Conservation (phyloP, 2,329 filamentous ascomycete species). For the Sclerotinia sclerotiorum region DNA sequence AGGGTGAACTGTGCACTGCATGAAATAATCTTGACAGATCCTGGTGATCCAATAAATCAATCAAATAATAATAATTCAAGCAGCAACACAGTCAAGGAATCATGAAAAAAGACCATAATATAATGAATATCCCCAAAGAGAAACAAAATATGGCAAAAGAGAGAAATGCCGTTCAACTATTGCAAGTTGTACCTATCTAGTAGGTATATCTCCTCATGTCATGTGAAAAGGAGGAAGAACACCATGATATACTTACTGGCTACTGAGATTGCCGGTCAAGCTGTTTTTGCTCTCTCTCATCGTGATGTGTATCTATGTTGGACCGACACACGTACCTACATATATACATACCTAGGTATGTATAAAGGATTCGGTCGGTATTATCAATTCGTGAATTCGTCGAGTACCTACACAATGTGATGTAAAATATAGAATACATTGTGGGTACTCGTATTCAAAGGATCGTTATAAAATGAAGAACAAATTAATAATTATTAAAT, state of each 20-base stretch:
- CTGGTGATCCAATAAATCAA: not conserved
- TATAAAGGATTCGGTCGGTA: not conserved
- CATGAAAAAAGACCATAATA: not conserved
- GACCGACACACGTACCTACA: not conserved
- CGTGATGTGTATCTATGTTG: not conserved
- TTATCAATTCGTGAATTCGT: not conserved
- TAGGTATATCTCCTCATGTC: not conserved
- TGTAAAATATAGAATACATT: not conserved
- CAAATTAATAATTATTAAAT: no score
- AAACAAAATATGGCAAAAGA: not conserved
- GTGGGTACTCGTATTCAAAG: not conserved
- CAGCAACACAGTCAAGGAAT: not conserved
- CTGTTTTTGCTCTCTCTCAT: not conserved
- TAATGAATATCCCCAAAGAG: not conserved
- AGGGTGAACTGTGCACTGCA: conserved; percentile 20
- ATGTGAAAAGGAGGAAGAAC: not conserved
- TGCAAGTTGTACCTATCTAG: not conserved
- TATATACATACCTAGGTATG: not conserved
- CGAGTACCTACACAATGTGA: not conserved
- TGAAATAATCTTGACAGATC: not conserved
- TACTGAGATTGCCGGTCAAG: not conserved
- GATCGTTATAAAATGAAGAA: not conserved
- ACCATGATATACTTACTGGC: no score
- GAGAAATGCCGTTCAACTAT: not conserved
- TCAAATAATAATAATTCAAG: no score